Conservation (phyloP, 2,329 filamentous ascomycete species). For the Neofusicoccum sp. region DNA sequence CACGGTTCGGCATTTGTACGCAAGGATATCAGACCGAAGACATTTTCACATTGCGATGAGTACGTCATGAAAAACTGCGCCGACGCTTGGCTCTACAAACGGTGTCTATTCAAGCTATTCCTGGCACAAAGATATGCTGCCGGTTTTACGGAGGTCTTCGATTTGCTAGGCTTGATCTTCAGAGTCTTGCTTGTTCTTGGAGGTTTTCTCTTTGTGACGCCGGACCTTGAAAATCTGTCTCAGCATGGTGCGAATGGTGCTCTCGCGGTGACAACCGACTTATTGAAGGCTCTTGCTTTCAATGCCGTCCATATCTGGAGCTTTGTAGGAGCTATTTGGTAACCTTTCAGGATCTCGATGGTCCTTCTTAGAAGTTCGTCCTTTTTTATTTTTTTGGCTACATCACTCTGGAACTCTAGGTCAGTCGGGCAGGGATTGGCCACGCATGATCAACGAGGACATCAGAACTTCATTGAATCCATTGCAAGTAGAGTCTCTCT, state of each 20-base stretch:
- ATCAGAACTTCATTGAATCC: too few species aligned
- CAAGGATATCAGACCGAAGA: conserved; percentile 38
- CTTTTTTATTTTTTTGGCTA: too few species aligned
- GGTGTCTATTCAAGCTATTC: conserved; percentile 41
- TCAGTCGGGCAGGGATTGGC: too few species aligned
- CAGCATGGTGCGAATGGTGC: neutral
- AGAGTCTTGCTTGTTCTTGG: conserved; percentile 21
- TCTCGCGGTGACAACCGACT: neutral
- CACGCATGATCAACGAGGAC: too few species aligned
- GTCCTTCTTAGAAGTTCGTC: too few species aligned
- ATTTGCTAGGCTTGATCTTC: conserved; percentile 25
- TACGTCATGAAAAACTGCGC: conserved; percentile 29
- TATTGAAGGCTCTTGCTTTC: neutral
- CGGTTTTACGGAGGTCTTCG: conserved; percentile 37
- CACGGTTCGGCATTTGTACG: conserved; percentile 20
- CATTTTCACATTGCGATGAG: conserved; percentile 40
- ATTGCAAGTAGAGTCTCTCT: too few species aligned
- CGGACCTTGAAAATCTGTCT: neutral
- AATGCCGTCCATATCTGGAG: conserved; percentile 12
- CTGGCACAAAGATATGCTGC: conserved; percentile 41
- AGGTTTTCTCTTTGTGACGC: neutral
- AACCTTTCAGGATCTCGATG: neutral
- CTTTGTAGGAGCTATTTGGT: conserved; percentile 2
- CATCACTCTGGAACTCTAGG: too few species aligned
- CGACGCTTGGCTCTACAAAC: conserved; percentile 34